Conservation (phyloP, 495 filamentous ascomycete genomes). For the Penicillium pancosmium region DNA sequence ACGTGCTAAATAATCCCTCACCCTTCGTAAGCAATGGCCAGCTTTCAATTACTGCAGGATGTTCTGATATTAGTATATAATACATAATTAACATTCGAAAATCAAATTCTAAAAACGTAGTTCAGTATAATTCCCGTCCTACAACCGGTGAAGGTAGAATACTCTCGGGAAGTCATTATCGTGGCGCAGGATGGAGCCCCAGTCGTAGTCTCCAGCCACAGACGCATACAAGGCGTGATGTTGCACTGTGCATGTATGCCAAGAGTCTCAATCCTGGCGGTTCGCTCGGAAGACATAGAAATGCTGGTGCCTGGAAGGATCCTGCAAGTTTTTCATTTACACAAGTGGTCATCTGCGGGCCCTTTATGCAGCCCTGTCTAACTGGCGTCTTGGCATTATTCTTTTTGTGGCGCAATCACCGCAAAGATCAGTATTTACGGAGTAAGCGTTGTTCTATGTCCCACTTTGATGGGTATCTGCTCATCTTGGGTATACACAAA, state of each 20-base stretch:
- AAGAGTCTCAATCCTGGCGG: slow-evolving; percentile 12
- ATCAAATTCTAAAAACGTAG: no score
- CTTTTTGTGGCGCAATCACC: background rate
- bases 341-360: background rate
- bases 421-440: no score
- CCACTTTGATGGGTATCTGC: no score
- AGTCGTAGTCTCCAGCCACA: slow-evolving; percentile 20
- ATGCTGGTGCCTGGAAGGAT: slow-evolving; percentile 26
- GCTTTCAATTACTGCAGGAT: background rate
- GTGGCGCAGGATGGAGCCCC: slow-evolving; percentile 23
- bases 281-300: slow-evolving; percentile 11
- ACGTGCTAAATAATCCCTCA: background rate
- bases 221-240: slow-evolving; percentile 12
- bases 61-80: no score
- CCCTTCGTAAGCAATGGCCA: background rate
- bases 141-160: no score
- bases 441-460: no score
- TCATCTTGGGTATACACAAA: background rate
- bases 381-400: background rate
- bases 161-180: slow-evolving; percentile 5
- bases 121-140: no score
- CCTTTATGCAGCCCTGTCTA: slow-evolving; percentile 2
- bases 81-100: no score
- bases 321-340: background rate
- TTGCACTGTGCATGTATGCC: slow-evolving; percentile 23